Evolutionary conservation across 768 basidiomycete genomes (phyloP).

Genomic region (Leccinellum albellum): DNA sequence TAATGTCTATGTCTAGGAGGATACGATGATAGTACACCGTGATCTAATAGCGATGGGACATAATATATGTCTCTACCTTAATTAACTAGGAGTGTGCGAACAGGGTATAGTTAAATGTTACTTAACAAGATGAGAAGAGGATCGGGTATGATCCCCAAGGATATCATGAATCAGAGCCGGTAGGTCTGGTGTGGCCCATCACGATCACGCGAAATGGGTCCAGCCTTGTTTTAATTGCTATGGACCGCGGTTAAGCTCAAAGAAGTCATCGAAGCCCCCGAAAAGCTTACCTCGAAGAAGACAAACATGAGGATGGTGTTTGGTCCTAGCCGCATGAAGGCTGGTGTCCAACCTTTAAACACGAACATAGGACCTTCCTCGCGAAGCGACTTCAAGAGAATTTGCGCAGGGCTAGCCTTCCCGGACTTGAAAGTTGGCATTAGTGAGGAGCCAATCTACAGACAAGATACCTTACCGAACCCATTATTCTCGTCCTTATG

Average conservation of each 20-base stretch:
- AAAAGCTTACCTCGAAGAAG: constrained; percentile 66
- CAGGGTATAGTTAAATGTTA: constrained; percentile 4
- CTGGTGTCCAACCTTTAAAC: constrained; percentile 88
- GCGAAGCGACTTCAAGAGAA: constrained; percentile 56
- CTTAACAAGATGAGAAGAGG: neutral
- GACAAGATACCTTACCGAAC: constrained; percentile 47
- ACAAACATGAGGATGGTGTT: constrained; percentile 84
- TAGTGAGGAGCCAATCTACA: neutral
- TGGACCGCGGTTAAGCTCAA: constrained; percentile 6
- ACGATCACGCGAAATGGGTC: constrained; percentile 23
- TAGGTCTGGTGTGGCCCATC: neutral
- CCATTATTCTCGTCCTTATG: constrained; percentile 73
- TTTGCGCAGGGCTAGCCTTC: constrained; percentile 43
- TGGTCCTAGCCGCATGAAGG: constrained; percentile 78
- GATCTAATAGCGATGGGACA: neutral
- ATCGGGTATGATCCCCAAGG: neutral
- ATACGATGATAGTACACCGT: constrained; percentile 6
- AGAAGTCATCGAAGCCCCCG: neutral
- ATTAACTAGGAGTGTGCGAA: neutral
- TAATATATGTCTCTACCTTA: constrained; percentile 3
- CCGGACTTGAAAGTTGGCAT: constrained; percentile 41
- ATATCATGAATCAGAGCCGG: neutral
- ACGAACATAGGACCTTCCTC: constrained; percentile 76
- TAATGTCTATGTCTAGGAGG: constrained; percentile 6
- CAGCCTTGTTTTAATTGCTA: constrained; percentile 74